Percentiles rank a stretch among this genome's conserved stretches.
Conservation (phyloP, 2,329 filamentous ascomycete genomes). For the Didymella keratinophila region DNA sequence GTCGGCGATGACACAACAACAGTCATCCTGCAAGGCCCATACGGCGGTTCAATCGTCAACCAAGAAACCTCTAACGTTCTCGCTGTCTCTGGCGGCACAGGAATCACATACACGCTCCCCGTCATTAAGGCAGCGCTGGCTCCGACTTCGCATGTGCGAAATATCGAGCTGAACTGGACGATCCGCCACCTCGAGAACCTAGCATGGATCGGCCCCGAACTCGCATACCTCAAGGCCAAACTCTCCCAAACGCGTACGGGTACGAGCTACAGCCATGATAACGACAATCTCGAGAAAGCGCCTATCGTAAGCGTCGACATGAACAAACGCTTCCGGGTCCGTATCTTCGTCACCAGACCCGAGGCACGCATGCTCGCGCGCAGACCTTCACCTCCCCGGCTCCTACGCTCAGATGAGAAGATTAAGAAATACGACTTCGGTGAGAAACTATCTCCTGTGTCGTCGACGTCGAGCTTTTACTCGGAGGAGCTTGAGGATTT, state of each 20-base stretch:
- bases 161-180: slow-evolving; percentile 37
- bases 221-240: slow-evolving; percentile 26
- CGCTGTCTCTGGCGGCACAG: slow-evolving; percentile 42
- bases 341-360: slow-evolving; percentile 28
- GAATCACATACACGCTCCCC: slow-evolving; percentile 40
- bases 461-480: slow-evolving; percentile 3
- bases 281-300: slow-evolving; percentile 2
- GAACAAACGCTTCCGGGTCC: slow-evolving; percentile 25
- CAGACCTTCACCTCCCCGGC: slow-evolving; percentile 1
- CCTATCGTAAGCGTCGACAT: background rate
- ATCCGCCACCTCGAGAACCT: slow-evolving; percentile 34
- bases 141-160: slow-evolving; percentile 10
- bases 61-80: slow-evolving; percentile 32
- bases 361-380: slow-evolving; percentile 3
- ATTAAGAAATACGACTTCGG: slow-evolving; percentile 1
- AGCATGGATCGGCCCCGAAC: slow-evolving; percentile 32
- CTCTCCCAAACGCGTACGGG: slow-evolving; percentile 9
- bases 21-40: slow-evolving; percentile 39
- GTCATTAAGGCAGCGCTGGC: slow-evolving; percentile 28
- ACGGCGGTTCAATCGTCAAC: slow-evolving; percentile 30
- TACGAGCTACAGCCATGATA: background rate
- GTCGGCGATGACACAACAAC: slow-evolving; percentile 12
- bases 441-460: slow-evolving; percentile 6
- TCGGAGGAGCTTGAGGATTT: slow-evolving; percentile 20
- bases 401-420: slow-evolving; percentile 7